phyloP scores from a whole-genome alignment of 371 early-diverging fungal species.

The Mucor piriformis region DNA sequence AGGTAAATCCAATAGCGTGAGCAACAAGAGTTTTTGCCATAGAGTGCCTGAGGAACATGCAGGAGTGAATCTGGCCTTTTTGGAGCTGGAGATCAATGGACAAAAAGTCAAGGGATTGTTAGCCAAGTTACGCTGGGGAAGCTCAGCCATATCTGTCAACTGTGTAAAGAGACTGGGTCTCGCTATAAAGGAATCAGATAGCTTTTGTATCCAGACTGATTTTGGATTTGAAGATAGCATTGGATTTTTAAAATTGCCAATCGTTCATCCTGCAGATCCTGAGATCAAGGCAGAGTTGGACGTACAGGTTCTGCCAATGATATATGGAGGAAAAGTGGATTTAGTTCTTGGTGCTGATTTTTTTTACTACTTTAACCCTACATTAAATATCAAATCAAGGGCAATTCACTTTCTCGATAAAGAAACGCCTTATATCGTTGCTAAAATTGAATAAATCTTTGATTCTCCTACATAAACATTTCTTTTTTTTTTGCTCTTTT shows the following conservation, averaged over 20 bases:
- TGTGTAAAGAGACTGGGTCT: slow-evolving; percentile 20
- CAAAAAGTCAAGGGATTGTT: slow-evolving; percentile 26
- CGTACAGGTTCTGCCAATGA: slow-evolving; percentile 30
- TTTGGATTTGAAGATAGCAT: slow-evolving; percentile 25
- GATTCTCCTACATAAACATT: neutral
- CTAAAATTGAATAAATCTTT: neutral
- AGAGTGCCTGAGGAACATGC: slow-evolving; percentile 18
- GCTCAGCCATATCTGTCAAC: slow-evolving; percentile 30
- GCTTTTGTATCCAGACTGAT: slow-evolving; percentile 27
- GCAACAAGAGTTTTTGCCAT: slow-evolving; percentile 15
- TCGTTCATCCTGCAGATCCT: slow-evolving; percentile 25
- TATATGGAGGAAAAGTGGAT: slow-evolving; percentile 34
- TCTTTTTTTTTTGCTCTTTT: neutral
- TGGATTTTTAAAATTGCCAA: slow-evolving; percentile 20
- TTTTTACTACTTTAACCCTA: slow-evolving; percentile 25
- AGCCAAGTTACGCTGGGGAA: slow-evolving; percentile 31
- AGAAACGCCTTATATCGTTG: slow-evolving; percentile 26
- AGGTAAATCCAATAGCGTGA: neutral
- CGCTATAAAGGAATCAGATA: neutral
- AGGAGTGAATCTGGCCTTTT: slow-evolving; percentile 24
- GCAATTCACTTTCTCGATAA: slow-evolving; percentile 19
- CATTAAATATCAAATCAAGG: slow-evolving; percentile 25
- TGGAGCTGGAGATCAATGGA: slow-evolving; percentile 23
- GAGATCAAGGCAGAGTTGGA: slow-evolving; percentile 11
- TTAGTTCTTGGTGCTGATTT: slow-evolving; percentile 40